These are phyloP conservation scores for Rhodocollybia butyracea DNA, from an alignment of 768 basidiomycete species.

Conservation along the genomic window DNA sequence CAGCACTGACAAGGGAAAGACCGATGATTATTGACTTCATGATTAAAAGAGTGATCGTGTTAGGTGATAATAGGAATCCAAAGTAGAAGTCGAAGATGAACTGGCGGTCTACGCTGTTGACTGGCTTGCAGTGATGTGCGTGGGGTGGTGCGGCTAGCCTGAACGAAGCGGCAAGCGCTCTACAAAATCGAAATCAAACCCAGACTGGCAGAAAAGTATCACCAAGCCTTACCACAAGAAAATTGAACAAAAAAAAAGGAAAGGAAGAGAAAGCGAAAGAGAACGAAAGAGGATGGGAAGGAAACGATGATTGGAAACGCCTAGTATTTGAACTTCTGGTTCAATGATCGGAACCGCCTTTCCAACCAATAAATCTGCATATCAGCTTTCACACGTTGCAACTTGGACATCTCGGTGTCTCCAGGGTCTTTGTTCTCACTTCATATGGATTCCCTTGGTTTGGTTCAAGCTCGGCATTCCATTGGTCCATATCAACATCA, in stretches of 20 bases:
- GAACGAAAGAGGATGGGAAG: constrained; percentile 36
- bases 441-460: constrained; percentile 12
- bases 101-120: constrained; percentile 73
- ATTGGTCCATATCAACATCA: constrained; percentile 11
- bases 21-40: constrained; percentile 64
- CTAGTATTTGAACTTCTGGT: constrained; percentile 1
- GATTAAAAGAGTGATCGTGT: constrained; percentile 43
- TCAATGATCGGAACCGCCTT: constrained; percentile 15
- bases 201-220: neutral
- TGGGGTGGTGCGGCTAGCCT: constrained; percentile 33
- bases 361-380: constrained; percentile 24
- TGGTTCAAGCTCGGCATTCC: constrained; percentile 5
- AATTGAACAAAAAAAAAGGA: constrained; percentile 34
- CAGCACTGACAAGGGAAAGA: constrained; percentile 55
- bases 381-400: constrained; percentile 11
- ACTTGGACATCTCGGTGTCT: constrained; percentile 19
- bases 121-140: constrained; percentile 60
- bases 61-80: constrained; percentile 33
- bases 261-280: constrained; percentile 33
- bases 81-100: constrained; percentile 30
- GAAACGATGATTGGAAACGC: constrained; percentile 4
- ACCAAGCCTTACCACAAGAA: constrained; percentile 38
- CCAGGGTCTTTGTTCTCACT: constrained; percentile 10
- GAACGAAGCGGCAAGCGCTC: constrained; percentile 46
- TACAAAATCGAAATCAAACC: constrained; percentile 12